These are phyloP conservation scores for Herpetomonas muscarum DNA, from an alignment of 208 protist genomes.

Conservation along the genomic window DNA sequence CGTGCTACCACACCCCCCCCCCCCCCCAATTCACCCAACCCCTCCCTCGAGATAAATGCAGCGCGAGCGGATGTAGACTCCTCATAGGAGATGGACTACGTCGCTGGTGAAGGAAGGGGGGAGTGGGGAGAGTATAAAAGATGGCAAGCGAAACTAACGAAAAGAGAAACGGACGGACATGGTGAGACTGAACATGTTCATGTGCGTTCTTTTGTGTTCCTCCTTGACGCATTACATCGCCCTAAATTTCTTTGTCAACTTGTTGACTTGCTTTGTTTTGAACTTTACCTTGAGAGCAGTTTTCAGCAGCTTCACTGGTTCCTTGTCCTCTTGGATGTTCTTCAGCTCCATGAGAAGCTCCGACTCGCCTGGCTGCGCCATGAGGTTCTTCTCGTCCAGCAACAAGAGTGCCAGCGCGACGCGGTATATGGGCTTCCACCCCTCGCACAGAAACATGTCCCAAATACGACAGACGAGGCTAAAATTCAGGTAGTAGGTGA, in stretches of 20 bases:
- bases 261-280: slow-evolving; percentile 39
- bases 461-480: slow-evolving; percentile 75
- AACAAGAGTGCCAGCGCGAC: slow-evolving; percentile 76
- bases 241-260: slow-evolving; percentile 13
- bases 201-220: not conserved
- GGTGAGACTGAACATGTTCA: not conserved
- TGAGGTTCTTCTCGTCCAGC: slow-evolving; percentile 42
- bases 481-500: slow-evolving; percentile 83
- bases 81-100: too few species aligned
- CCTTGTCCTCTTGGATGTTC: slow-evolving; percentile 60
- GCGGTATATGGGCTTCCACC: slow-evolving; percentile 89
- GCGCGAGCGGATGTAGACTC: too few species aligned
- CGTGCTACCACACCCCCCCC: too few species aligned
- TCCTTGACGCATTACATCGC: too few species aligned
- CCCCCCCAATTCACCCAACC: too few species aligned
- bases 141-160: not conserved
- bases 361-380: slow-evolving; percentile 30
- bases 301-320: slow-evolving; percentile 39
- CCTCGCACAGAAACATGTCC: slow-evolving; percentile 92
- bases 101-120: too few species aligned
- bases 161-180: too few species aligned
- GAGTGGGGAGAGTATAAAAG: not conserved
- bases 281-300: slow-evolving; percentile 67
- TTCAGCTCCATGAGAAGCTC: slow-evolving; percentile 62
- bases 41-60: too few species aligned